Percentiles rank a stretch among this genome's conserved stretches.
Evolutionary conservation across 1,284 basidiomycete genomes (phyloP).

Genomic region (Ustilago lituana): DNA sequence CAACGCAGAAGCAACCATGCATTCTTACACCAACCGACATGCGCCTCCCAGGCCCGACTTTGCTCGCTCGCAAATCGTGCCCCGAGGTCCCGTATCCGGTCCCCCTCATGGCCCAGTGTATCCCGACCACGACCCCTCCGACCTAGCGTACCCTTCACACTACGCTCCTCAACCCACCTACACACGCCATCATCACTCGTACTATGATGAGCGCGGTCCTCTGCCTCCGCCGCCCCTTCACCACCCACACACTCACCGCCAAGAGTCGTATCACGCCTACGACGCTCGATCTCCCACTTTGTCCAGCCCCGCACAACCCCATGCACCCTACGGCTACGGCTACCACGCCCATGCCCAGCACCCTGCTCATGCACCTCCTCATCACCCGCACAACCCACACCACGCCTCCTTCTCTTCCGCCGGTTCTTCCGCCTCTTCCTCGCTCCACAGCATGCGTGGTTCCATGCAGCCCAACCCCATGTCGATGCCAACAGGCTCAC

Average conservation of each 20-base stretch:
- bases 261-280: constrained; percentile 30
- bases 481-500: constrained; percentile 26
- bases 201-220: constrained; percentile 44
- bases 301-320: constrained; percentile 14
- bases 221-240: constrained; percentile 42
- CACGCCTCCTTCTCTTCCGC: constrained; percentile 30
- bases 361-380: constrained; percentile 17
- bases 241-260: constrained; percentile 21
- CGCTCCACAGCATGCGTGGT: constrained; percentile 28
- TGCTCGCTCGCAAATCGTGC: constrained; percentile 36
- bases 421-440: constrained; percentile 21
- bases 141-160: constrained; percentile 29
- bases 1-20: constrained; percentile 22
- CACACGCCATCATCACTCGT: constrained; percentile 41
- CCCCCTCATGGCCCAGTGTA: constrained; percentile 42
- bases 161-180: constrained; percentile 30
- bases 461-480: constrained; percentile 18
- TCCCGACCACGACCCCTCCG: constrained; percentile 22
- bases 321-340: constrained; percentile 16
- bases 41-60: constrained; percentile 28
- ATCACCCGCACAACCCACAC: constrained; percentile 21
- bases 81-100: constrained; percentile 25
- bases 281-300: constrained; percentile 19
- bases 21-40: constrained; percentile 18
- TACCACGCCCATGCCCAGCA: constrained; percentile 26